Conservation (phyloP, 106 monocot genomes). For the Dioscorea zingiberensis region DNA sequence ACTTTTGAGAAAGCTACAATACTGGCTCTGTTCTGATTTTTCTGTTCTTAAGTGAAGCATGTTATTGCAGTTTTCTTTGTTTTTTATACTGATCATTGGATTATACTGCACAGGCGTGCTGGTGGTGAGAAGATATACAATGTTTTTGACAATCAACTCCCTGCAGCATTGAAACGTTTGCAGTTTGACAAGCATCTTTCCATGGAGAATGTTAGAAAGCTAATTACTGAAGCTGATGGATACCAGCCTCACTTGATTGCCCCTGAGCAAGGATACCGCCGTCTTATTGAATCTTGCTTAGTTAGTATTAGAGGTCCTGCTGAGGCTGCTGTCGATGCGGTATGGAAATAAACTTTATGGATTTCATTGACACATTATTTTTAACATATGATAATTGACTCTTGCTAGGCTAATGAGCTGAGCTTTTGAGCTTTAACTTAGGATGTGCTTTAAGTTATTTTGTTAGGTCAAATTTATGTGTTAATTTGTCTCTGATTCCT, state of each 20-base stretch:
- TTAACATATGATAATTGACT: neutral
- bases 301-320: slow-evolving; percentile 55
- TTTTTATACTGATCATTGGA: neutral
- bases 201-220: slow-evolving; percentile 55
- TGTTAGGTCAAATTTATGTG: no score
- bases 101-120: slow-evolving; percentile 21
- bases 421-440: neutral
- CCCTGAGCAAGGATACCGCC: slow-evolving; percentile 50
- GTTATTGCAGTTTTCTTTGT: neutral
- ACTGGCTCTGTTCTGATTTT: no score
- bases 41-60: neutral
- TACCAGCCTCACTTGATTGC: slow-evolving; percentile 56
- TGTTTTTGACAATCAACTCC: slow-evolving; percentile 59
- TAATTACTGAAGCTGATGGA: slow-evolving; percentile 63
- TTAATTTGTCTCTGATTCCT: no score
- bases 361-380: no score
- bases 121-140: slow-evolving; percentile 47
- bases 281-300: slow-evolving; percentile 49
- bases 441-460: neutral
- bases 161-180: slow-evolving; percentile 53
- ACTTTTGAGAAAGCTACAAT: no score
- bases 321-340: slow-evolving; percentile 55
- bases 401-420: neutral
- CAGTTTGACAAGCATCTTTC: slow-evolving; percentile 61
- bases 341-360: slow-evolving; percentile 9